Evolutionary conservation across 495 filamentous ascomycete species (phyloP).

Genomic region (Lasiosphaeria miniovina): DNA sequence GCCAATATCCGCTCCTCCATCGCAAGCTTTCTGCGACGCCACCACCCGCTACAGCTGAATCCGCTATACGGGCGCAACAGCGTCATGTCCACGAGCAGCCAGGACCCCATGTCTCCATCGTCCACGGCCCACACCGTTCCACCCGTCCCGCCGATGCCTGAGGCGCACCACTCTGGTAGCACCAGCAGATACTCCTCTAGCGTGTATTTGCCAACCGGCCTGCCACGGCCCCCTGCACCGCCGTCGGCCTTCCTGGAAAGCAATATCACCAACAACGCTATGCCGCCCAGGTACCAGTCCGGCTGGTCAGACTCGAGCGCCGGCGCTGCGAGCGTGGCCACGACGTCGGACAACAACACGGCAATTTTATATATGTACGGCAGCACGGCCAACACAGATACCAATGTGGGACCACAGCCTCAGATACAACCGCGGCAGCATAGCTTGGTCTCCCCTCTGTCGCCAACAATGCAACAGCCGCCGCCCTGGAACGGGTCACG

Average conservation of each 20-base stretch:
- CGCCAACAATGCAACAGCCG: neutral
- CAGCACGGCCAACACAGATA: neutral
- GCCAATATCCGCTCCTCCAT: conserved; percentile 19
- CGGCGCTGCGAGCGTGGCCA: neutral
- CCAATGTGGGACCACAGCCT: neutral
- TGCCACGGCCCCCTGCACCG: neutral
- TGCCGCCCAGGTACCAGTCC: conserved; percentile 2
- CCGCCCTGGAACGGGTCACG: no score
- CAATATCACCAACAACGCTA: neutral
- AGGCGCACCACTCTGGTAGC: no score
- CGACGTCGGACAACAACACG: neutral
- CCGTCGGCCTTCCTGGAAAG: neutral
- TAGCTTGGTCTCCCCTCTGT: conserved; percentile 5
- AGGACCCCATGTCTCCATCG: conserved; percentile 4
- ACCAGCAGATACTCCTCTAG: no score
- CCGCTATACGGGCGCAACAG: conserved; percentile 6
- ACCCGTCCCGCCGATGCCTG: no score
- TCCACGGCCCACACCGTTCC: neutral
- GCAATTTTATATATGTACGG: conserved; percentile 7
- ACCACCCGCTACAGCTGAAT: conserved; percentile 24
- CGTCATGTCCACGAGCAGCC: conserved; percentile 5
- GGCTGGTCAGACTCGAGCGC: conserved; percentile 5
- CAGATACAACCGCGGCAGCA: neutral
- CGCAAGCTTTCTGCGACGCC: conserved; percentile 22
- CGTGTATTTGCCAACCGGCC: neutral